phyloP scores from a whole-genome alignment of 192 early-diverging fungal species.

The Linnemannia zychae region DNA sequence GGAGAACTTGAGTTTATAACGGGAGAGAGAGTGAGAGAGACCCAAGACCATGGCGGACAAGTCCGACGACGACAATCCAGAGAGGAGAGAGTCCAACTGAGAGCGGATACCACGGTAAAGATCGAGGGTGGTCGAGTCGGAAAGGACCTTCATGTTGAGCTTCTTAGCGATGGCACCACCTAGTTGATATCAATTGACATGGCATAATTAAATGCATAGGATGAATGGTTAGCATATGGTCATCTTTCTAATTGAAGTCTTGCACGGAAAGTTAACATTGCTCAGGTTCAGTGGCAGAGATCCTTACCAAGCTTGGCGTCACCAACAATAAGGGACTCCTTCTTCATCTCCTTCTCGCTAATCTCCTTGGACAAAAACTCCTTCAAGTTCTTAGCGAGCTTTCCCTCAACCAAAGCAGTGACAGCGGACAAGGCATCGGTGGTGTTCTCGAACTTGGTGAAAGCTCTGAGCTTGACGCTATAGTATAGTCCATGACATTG shows the following conservation, averaged over 20 bases:
- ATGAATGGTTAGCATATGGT: not conserved
- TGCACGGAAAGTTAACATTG: not conserved
- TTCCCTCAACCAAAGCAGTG: conserved; percentile 96
- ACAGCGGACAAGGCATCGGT: conserved; percentile 96
- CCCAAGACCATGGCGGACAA: conserved; percentile 97
- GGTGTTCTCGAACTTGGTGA: conserved; percentile 99
- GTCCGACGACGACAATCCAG: conserved; percentile 88
- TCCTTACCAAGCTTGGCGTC: conserved; percentile 92
- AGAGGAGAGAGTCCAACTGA: conserved; percentile 92
- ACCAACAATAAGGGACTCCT: conserved; percentile 91
- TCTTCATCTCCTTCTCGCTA: conserved; percentile 89
- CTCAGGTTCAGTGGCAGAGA: not conserved
- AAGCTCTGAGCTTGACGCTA: conserved; percentile 93
- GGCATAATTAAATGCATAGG: not conserved
- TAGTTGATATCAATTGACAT: not conserved
- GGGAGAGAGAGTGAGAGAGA: conserved; percentile 98
- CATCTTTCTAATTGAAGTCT: not conserved
- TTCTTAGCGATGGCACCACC: conserved; percentile 77
- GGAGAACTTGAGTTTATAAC: conserved; percentile 99
- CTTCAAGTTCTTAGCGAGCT: conserved; percentile 95
- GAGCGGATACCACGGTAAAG: conserved; percentile 96
- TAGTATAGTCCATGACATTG: not conserved
- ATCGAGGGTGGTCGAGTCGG: conserved; percentile 89
- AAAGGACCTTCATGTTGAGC: conserved; percentile 82
- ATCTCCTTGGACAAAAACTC: conserved; percentile 90